Conservation (phyloP, 106 monocot genomes). For the Phalaenopsis equestris region DNA sequence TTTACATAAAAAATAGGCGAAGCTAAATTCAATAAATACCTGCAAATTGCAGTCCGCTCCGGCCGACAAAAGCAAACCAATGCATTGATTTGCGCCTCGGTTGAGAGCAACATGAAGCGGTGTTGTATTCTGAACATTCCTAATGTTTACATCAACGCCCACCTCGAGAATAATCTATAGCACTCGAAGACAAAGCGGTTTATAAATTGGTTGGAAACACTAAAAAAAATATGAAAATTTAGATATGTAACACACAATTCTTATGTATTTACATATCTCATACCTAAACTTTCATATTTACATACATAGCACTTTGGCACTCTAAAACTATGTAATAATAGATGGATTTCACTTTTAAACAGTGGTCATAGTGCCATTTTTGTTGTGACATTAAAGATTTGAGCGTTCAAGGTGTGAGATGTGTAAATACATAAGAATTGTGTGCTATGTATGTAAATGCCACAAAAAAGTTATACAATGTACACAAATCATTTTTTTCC, state of each 20-base stretch:
- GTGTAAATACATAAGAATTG: no score
- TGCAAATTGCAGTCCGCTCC: constrained; percentile 96
- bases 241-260: no score
- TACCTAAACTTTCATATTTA: no score
- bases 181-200: not conserved
- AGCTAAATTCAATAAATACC: constrained; percentile 28
- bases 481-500: not conserved
- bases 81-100: constrained; percentile 86
- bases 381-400: no score
- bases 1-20: not conserved
- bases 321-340: no score
- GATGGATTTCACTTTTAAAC: no score
- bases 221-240: not conserved
- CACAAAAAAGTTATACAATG: not conserved
- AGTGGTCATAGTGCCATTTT: no score
- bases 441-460: no score
- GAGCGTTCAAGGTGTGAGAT: no score
- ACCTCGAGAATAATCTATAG: constrained; percentile 82
- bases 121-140: constrained; percentile 82
- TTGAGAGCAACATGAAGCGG: constrained; percentile 95
- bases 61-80: constrained; percentile 86
- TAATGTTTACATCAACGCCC: constrained; percentile 90
- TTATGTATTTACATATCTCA: no score
- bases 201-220: not conserved
- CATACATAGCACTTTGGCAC: no score